Percentiles rank a stretch among this genome's conserved stretches.
phyloP scores from a whole-genome alignment of 1,284 basidiomycete species.

The Cystobasidiaceae sp. region DNA sequence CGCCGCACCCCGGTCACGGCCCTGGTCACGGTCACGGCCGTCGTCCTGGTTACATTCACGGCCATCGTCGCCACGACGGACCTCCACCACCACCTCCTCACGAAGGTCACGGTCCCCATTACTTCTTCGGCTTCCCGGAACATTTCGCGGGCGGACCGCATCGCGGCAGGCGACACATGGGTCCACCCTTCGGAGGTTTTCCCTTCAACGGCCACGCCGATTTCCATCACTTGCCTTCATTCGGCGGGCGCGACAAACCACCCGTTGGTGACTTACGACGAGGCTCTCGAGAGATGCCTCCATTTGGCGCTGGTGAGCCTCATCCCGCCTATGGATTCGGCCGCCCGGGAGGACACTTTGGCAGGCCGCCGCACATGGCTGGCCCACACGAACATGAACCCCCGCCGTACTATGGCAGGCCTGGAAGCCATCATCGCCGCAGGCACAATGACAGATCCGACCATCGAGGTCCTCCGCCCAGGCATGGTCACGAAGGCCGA shows the following conservation, averaged over 20 bases:
- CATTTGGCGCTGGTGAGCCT: neutral
- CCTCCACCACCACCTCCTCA: slow-evolving; percentile 4
- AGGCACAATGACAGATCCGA: neutral
- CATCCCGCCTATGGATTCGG: neutral
- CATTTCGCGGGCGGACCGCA: neutral
- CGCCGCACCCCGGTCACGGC: neutral
- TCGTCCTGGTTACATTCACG: neutral
- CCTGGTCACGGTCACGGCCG: neutral
- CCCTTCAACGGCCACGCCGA: too few species aligned
- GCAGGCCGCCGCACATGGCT: neutral
- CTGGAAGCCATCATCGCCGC: neutral
- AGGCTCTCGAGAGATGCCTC: neutral
- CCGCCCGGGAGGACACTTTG: neutral
- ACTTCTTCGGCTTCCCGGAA: neutral
- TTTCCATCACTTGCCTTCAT: too few species aligned
- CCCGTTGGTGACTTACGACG: too few species aligned
- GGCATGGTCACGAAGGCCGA: neutral
- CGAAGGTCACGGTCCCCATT: neutral
- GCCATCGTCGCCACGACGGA: neutral
- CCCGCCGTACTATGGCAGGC: neutral
- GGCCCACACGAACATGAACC: neutral
- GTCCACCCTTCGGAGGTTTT: too few species aligned
- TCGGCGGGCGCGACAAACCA: too few species aligned
- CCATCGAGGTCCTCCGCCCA: neutral
- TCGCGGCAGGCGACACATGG: slow-evolving; percentile 28